A percentile compares a stretch with the other conserved stretches of the same genome.
Conservation (phyloP, 1,284 basidiomycete genomes). For the Kalmanozyma brasiliensis region DNA sequence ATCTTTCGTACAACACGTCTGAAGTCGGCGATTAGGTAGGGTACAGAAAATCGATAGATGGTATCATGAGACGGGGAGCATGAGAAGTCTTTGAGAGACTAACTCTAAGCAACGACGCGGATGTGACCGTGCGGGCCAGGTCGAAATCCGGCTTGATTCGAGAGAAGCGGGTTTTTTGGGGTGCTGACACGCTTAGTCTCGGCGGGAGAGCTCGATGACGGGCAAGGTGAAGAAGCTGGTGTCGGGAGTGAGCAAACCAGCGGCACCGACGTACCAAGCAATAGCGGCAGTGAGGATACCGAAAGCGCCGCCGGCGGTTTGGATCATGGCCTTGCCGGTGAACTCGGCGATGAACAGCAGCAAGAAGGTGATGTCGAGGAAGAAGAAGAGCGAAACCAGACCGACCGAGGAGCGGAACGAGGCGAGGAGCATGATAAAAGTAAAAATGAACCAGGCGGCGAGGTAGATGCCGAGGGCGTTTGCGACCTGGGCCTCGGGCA, state of each 20-base stretch:
- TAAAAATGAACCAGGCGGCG: constrained; percentile 65
- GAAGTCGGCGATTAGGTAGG: neutral
- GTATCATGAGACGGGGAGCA: constrained; percentile 2
- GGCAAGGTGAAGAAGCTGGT: constrained; percentile 71
- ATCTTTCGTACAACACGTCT: neutral
- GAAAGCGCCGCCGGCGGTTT: constrained; percentile 52
- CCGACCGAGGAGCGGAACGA: constrained; percentile 57
- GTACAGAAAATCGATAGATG: neutral
- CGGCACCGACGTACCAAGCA: constrained; percentile 70
- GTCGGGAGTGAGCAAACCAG: constrained; percentile 71
- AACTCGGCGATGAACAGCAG: constrained; percentile 65
- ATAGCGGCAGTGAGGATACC: constrained; percentile 59
- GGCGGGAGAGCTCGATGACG: constrained; percentile 64
- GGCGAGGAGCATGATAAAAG: constrained; percentile 53
- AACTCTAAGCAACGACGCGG: neutral
- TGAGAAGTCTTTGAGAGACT: too few relatives aligned
- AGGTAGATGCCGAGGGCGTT: constrained; percentile 56
- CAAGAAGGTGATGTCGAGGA: constrained; percentile 74
- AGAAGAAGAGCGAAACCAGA: constrained; percentile 75
- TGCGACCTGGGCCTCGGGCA: constrained; percentile 40
- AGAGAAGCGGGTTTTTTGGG: too few relatives aligned
- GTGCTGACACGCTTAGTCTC: constrained; percentile 38
- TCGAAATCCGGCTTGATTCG: too few relatives aligned
- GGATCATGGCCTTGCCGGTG: constrained; percentile 47
- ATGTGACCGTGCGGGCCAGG: neutral